phyloP scores from a whole-genome alignment of 1,284 basidiomycete genomes.

The Ceratobasidium sp. region DNA sequence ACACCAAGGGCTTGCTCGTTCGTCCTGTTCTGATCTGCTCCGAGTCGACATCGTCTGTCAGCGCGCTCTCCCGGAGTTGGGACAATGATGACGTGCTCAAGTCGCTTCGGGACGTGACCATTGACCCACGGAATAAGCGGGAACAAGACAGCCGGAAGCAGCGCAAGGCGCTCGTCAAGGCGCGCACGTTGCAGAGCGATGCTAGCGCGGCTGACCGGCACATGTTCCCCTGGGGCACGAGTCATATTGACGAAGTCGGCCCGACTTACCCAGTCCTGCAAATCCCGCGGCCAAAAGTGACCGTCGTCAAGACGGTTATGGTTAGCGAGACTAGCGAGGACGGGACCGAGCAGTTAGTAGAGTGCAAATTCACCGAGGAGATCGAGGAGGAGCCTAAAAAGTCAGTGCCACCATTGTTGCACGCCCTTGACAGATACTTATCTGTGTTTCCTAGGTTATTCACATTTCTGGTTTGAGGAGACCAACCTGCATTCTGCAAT shows the following conservation, averaged over 20 bases:
- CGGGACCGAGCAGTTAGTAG: slow-evolving; percentile 29
- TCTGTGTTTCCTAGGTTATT: slow-evolving; percentile 31
- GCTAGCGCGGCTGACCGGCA: slow-evolving; percentile 14
- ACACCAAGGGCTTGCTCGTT: slow-evolving; percentile 39
- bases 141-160: slow-evolving; percentile 31
- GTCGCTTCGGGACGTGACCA: slow-evolving; percentile 19
- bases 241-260: slow-evolving; percentile 30
- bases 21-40: slow-evolving; percentile 39
- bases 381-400: slow-evolving; percentile 45
- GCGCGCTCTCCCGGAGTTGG: slow-evolving; percentile 18
- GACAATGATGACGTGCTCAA: slow-evolving; percentile 35
- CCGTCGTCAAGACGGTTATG: slow-evolving; percentile 37
- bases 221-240: slow-evolving; percentile 29
- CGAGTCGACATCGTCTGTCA: slow-evolving; percentile 21
- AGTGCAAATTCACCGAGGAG: slow-evolving; percentile 36
- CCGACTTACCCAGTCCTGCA: slow-evolving; percentile 41
- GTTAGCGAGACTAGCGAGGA: slow-evolving; percentile 17
- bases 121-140: slow-evolving; percentile 15
- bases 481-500: background rate
- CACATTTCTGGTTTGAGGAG: slow-evolving; percentile 34
- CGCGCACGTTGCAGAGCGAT: background rate
- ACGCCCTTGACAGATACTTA: background rate
- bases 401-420: slow-evolving; percentile 2
- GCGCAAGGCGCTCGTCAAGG: slow-evolving; percentile 22
- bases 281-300: slow-evolving; percentile 36